Percentiles rank a stretch among this genome's conserved stretches.
phyloP scores from a whole-genome alignment of 2,329 filamentous ascomycete species.

The Periglandula ipomoeae region DNA sequence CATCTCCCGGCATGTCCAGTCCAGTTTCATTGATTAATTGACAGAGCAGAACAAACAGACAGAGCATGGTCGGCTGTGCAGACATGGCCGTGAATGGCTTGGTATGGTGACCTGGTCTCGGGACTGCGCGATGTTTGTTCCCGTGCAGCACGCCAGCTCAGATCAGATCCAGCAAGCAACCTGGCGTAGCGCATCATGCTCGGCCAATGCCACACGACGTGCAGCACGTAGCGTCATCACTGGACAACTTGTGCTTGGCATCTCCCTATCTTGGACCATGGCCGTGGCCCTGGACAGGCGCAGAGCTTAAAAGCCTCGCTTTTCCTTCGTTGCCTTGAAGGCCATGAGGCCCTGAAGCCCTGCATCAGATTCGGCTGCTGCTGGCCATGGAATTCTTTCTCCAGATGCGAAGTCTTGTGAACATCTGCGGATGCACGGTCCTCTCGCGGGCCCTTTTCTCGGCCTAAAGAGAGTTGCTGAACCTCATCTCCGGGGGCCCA shows the following conservation, averaged over 20 bases:
- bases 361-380: background rate
- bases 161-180: background rate
- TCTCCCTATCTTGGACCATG: background rate
- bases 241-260: background rate
- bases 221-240: background rate
- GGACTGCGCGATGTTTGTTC: background rate
- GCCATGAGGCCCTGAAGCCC: too few relatives aligned
- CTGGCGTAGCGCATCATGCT: too few relatives aligned
- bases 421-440: background rate
- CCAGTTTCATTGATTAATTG: too few relatives aligned
- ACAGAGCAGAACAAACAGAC: too few relatives aligned
- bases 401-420: background rate
- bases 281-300: too few relatives aligned
- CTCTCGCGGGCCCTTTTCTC: background rate
- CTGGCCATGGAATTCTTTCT: background rate
- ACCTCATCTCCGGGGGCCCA: background rate
- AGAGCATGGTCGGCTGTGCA: too few relatives aligned
- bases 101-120: background rate
- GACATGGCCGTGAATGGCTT: background rate
- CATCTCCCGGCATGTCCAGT: too few relatives aligned
- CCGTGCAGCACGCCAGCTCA: background rate
- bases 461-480: background rate
- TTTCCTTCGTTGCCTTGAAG: background rate
- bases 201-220: too few relatives aligned
- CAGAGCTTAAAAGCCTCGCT: background rate